These are phyloP conservation scores for Rhizopogon sp. DNA, from an alignment of 768 basidiomycete genomes.

Conservation along the genomic window DNA sequence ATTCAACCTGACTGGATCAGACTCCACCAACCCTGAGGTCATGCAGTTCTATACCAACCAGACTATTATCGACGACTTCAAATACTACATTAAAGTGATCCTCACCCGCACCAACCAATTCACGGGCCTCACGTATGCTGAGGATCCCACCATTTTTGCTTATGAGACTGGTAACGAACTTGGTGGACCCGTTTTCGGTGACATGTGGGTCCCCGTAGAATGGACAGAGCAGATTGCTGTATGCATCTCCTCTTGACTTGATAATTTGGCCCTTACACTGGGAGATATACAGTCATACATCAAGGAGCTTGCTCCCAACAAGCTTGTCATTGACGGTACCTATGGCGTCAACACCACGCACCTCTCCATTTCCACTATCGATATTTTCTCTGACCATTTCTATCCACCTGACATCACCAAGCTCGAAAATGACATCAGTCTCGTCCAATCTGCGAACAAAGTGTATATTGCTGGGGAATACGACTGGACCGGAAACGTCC, in stretches of 20 bases:
- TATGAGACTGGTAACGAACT: slow-evolving; percentile 7
- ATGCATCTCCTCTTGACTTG: neutral
- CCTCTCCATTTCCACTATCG: slow-evolving; percentile 2
- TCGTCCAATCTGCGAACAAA: slow-evolving; percentile 6
- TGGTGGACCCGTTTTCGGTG: slow-evolving; percentile 2
- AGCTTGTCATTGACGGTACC: slow-evolving; percentile 14
- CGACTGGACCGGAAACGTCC: slow-evolving; percentile 18
- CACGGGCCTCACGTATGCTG: slow-evolving; percentile 7
- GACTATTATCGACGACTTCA: slow-evolving; percentile 41
- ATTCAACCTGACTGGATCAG: slow-evolving; percentile 15
- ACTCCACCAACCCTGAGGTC: slow-evolving; percentile 19
- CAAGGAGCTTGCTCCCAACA: slow-evolving; percentile 21
- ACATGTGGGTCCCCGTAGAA: slow-evolving; percentile 5
- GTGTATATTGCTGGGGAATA: slow-evolving; percentile 23
- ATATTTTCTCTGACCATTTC: slow-evolving; percentile 4
- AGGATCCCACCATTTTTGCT: slow-evolving; percentile 7
- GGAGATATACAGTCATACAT: slow-evolving; percentile 7
- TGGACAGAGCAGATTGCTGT: slow-evolving; percentile 17
- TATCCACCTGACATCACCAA: slow-evolving; percentile 14
- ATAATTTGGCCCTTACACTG: neutral
- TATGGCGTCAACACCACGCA: neutral
- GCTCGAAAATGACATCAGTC: slow-evolving; percentile 6
- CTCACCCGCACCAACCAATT: slow-evolving; percentile 16
- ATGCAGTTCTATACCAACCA: slow-evolving; percentile 42
- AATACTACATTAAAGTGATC: slow-evolving; percentile 37